These are phyloP conservation scores for Coemansia sp. DNA, from an alignment of 192 early-diverging fungal species.

Conservation along the genomic window DNA sequence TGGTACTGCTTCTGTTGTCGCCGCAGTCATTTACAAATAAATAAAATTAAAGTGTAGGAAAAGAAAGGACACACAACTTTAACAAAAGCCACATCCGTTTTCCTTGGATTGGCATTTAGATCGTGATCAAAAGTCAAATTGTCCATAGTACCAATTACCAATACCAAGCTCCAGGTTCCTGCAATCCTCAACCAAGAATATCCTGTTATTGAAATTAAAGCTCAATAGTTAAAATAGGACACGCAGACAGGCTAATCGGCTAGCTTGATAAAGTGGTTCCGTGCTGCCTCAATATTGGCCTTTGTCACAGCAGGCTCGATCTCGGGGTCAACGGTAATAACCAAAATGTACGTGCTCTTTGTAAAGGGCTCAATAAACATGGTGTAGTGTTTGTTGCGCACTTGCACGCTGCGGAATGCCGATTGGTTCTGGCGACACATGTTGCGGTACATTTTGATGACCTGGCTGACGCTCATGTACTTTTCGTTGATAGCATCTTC, in stretches of 20 bases:
- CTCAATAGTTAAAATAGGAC: too few species aligned
- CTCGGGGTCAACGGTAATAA: conserved; percentile 46
- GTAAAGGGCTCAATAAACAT: conserved; percentile 56
- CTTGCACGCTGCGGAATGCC: conserved; percentile 85
- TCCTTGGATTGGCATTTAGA: too few species aligned
- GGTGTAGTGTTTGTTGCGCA: conserved; percentile 63
- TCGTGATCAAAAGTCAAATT: too few species aligned
- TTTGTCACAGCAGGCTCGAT: conserved; percentile 54
- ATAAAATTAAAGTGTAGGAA: too few species aligned
- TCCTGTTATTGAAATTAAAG: too few species aligned
- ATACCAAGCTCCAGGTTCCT: too few species aligned
- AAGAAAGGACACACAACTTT: too few species aligned
- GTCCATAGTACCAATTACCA: too few species aligned
- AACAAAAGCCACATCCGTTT: too few species aligned
- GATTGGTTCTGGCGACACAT: conserved; percentile 58
- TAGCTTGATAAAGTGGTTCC: conserved; percentile 35
- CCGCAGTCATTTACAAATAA: too few species aligned
- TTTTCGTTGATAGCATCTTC: conserved; percentile 5
- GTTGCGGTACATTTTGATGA: conserved; percentile 47
- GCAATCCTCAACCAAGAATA: too few species aligned
- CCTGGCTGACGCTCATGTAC: conserved; percentile 41
- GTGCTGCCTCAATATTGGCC: conserved; percentile 45
- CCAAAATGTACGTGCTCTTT: conserved; percentile 55
- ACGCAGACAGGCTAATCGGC: conserved; percentile 11
- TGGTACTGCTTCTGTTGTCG: too few species aligned